These are phyloP conservation scores for Penicillium sp. DNA, from an alignment of 2,329 filamentous ascomycete species.

Conservation along the genomic window DNA sequence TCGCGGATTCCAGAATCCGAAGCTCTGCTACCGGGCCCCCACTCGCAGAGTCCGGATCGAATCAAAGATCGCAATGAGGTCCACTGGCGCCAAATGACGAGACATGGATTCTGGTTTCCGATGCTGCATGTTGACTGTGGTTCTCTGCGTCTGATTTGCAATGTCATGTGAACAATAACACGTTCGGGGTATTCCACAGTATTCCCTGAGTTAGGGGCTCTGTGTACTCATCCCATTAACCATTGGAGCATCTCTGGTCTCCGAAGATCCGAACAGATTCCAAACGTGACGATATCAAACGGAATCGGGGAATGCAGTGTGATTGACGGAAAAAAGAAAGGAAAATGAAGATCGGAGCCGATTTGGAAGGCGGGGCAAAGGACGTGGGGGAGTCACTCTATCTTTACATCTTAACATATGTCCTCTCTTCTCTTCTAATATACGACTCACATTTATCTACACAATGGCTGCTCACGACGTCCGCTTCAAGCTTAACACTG, in stretches of 20 bases:
- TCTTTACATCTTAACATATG: conserved; percentile 6
- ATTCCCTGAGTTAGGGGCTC: no score
- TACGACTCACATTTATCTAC: conserved; percentile 4
- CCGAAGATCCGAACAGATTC: no score
- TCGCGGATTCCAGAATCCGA: conserved; percentile 34
- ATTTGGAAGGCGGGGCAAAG: conserved; percentile 4
- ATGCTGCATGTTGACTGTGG: background rate
- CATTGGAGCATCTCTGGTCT: no score
- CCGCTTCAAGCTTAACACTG: conserved; percentile 60
- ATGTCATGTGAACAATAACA: no score
- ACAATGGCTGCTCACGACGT: conserved; percentile 51
- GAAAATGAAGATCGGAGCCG: background rate
- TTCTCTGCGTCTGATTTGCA: no score
- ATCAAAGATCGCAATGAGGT: conserved; percentile 9
- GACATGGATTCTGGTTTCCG: conserved; percentile 16
- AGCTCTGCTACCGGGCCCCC: conserved; percentile 5
- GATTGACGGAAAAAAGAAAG: conserved; percentile 22
- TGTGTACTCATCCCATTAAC: no score
- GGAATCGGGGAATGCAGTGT: background rate
- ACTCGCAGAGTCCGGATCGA: background rate
- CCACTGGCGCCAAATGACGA: conserved; percentile 1
- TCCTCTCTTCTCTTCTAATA: conserved; percentile 1
- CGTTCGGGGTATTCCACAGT: no score
- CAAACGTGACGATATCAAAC: no score
- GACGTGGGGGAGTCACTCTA: conserved; percentile 7